Evolutionary conservation across 2,329 filamentous ascomycete genomes (phyloP).

Genomic region (Penicillium freii): DNA sequence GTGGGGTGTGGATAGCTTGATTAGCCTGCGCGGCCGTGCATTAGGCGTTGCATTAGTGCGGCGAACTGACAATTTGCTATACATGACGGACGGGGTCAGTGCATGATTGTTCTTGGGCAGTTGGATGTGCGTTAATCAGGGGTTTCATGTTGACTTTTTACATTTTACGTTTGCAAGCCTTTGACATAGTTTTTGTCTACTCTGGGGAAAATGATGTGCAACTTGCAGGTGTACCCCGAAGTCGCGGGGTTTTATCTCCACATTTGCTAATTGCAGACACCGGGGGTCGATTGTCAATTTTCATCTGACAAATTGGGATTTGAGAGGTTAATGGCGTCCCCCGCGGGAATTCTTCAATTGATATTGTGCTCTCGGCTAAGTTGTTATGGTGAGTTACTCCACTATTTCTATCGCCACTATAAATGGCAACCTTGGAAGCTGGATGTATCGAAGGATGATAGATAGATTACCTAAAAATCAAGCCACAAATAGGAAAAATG

Average conservation of each 20-base stretch:
- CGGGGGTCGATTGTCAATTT: not conserved
- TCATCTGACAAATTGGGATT: not conserved
- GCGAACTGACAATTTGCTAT: constrained; percentile 25
- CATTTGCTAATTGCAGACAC: not conserved
- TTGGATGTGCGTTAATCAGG: constrained; percentile 12
- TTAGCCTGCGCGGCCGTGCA: constrained; percentile 18
- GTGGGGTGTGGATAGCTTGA: constrained; percentile 18
- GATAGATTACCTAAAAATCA: constrained; percentile 5
- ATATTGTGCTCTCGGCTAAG: constrained; percentile 2
- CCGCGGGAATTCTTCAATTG: not conserved
- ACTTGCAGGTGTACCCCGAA: constrained; percentile 12
- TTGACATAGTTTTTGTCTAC: not conserved
- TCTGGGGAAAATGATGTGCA: constrained; percentile 7
- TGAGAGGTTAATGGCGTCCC: not conserved
- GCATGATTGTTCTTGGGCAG: constrained; percentile 3
- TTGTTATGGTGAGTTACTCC: not conserved
- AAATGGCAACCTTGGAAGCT: not conserved
- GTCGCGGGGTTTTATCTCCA: not conserved
- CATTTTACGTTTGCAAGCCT: not conserved
- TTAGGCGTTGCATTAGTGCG: constrained; percentile 22
- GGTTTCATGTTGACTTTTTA: constrained; percentile 8
- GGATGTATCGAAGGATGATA: not conserved
- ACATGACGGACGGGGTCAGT: constrained; percentile 15
- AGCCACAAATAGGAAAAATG: not conserved
- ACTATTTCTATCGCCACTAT: not conserved